Evolutionary conservation across 257 asterid genomes (phyloP), one percentile per base, ranked within the genome.

Genomic region (Nicotiana benthamiana): DNA sequence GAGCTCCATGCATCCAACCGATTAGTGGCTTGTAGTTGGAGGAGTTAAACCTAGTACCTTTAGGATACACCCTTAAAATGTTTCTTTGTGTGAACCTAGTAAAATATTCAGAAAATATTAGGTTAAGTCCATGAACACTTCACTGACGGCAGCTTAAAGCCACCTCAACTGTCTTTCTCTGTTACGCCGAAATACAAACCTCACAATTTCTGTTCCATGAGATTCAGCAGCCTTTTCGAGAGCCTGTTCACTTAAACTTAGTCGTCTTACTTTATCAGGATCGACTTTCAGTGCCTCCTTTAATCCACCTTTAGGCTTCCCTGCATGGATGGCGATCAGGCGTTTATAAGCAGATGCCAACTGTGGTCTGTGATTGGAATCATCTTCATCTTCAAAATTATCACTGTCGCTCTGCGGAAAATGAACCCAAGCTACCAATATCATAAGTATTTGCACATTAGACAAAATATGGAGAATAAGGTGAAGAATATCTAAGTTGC

Each of bases 1-100:
- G 98, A 87, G 98, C 98, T 76, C 98, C 98, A 32, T 92, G 98
- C 88, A 92, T 86, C 98, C 98, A 93, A 48, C 93, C 97, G 54
- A 91, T 78, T 78, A 90, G 90, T 46, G 98, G 97, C 84, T 92
- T 92, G 89, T 87, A 93, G 81, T 93, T 93, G 72, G 98, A 93
- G 20, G 98, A 93, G 88, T 84, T 89, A 67, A 93, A 85, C 48
- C 97, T 88, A 65, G 90, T 93, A 77, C 98, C 98, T 86, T 92
- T 92, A 17, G 98, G 98, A 83, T 91, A 93, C 75, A 93, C 92
- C 84, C 98, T 81, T 28, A 93, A 91, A 75, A 93, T 88, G 78
- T 93, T 93, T 83, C 83, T 90, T 85, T 91, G 96, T 17, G 98
- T 92, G 85, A 93, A 93, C 93, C 98, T 93, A 80, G 70, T 10